A percentile compares a stretch with the other conserved stretches of the same genome.
Conservation (phyloP, 192 early-diverging fungal species). For the Coemansia sp. region DNA sequence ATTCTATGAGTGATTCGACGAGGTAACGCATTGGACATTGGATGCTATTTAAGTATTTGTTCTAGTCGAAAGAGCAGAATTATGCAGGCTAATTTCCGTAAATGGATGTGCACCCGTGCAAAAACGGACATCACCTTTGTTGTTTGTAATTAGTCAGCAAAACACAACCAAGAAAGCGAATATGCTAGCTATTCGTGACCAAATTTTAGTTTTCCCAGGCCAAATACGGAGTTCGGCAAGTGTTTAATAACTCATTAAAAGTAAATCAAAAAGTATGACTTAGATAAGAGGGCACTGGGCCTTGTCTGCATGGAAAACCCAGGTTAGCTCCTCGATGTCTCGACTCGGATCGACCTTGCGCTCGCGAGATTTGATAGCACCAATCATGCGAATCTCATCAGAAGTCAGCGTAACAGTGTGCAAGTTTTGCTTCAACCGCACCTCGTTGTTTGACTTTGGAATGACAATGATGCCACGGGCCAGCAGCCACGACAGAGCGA, state of each 20-base stretch:
- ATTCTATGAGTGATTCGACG: background rate
- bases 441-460: conserved; percentile 73
- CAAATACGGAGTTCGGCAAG: too few species aligned
- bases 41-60: background rate
- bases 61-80: background rate
- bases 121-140: background rate
- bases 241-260: too few species aligned
- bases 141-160: conserved; percentile 9
- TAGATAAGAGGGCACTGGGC: conserved; percentile 49
- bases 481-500: conserved; percentile 71
- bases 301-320: conserved; percentile 46
- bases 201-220: too few species aligned
- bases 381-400: conserved; percentile 43
- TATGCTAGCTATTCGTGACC: too few species aligned
- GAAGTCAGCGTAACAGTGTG: conserved; percentile 24
- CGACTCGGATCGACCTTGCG: conserved; percentile 41
- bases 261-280: background rate
- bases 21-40: conserved; percentile 1
- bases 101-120: background rate
- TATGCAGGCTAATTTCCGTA: conserved; percentile 7
- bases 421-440: conserved; percentile 61
- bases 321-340: conserved; percentile 34
- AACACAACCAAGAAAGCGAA: too few species aligned
- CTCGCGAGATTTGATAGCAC: conserved; percentile 23
- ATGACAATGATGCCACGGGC: conserved; percentile 76